Conservation (phyloP, 192 early-diverging fungal genomes). For the Borealophlyctis nickersoniae region DNA sequence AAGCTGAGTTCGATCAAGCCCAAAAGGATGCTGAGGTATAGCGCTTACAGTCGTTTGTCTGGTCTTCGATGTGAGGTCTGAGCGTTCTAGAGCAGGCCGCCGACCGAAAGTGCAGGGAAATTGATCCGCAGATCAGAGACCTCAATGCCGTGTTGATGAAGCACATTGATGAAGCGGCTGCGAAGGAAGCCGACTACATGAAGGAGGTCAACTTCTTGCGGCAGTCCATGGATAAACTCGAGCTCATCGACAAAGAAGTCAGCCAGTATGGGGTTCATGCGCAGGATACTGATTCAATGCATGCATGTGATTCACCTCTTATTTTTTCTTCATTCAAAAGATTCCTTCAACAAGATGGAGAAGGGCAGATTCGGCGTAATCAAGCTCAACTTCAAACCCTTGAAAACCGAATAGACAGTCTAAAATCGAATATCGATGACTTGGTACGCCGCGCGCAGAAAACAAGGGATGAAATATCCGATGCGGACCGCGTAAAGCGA, state of each 20-base stretch:
- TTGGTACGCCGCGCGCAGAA: slow-evolving; percentile 35
- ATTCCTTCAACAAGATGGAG: slow-evolving; percentile 13
- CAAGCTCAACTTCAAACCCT: slow-evolving; percentile 9
- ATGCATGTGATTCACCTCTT: neutral
- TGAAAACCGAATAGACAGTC: slow-evolving; percentile 23
- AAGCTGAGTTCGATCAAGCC: slow-evolving; percentile 39
- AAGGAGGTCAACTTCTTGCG: slow-evolving; percentile 4
- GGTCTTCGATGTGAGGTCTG: neutral
- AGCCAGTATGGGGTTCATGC: slow-evolving; percentile 17
- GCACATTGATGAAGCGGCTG: neutral
- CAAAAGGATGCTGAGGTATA: slow-evolving; percentile 30
- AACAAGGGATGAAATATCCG: slow-evolving; percentile 25
- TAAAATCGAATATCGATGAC: slow-evolving; percentile 39
- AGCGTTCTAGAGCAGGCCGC: slow-evolving; percentile 8
- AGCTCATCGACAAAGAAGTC: slow-evolving; percentile 29
- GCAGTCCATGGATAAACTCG: slow-evolving; percentile 20
- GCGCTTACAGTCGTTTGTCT: neutral
- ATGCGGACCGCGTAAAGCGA: slow-evolving; percentile 27
- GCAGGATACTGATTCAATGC: neutral
- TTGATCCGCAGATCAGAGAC: slow-evolving; percentile 11
- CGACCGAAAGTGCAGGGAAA: slow-evolving; percentile 18
- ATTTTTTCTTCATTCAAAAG: no score
- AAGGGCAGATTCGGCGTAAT: slow-evolving; percentile 23
- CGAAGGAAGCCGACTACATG: slow-evolving; percentile 11
- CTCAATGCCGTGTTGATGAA: slow-evolving; percentile 29